Conservation (phyloP, 176 grass and related monocot species). For the sorghum (Sorghum bicolor) region DNA sequence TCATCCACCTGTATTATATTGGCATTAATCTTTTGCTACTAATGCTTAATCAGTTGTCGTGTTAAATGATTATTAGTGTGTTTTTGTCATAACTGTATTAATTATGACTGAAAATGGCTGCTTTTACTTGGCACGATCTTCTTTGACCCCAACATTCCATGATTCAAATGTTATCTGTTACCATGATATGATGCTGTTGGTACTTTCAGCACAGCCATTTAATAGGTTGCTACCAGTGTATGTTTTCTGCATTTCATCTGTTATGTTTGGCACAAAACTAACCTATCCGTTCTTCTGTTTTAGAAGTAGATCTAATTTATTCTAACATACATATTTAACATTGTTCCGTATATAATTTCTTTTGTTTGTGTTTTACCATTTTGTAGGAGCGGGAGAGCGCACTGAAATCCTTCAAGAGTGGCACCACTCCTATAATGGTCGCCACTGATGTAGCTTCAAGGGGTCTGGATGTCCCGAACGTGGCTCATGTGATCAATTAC, state of each 20-base stretch:
- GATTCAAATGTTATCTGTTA: neutral
- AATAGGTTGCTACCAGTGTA: neutral
- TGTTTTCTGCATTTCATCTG: neutral
- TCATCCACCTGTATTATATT: neutral
- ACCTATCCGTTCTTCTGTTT: neutral
- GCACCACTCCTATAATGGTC: conserved; percentile 64
- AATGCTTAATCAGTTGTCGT: neutral
- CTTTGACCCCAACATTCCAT: neutral
- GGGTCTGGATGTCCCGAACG: conserved; percentile 74
- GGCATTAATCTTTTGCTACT: neutral
- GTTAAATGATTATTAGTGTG: neutral
- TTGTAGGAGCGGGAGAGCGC: conserved; percentile 73
- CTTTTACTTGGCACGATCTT: neutral
- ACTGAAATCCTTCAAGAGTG: conserved; percentile 68
- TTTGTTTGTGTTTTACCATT: conserved; percentile 15
- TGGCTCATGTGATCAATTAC: conserved; percentile 82
- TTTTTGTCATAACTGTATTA: neutral
- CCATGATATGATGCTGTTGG: neutral
- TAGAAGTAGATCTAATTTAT: conserved; percentile 24
- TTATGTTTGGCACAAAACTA: neutral
- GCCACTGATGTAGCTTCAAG: conserved; percentile 79
- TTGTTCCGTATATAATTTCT: neutral
- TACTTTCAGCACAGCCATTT: neutral
- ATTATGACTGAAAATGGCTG: neutral
- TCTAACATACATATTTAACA: neutral